These are phyloP conservation scores for Monotropa hypopitys DNA, from an alignment of 179 eudicot genomes.

Conservation along the genomic window DNA sequence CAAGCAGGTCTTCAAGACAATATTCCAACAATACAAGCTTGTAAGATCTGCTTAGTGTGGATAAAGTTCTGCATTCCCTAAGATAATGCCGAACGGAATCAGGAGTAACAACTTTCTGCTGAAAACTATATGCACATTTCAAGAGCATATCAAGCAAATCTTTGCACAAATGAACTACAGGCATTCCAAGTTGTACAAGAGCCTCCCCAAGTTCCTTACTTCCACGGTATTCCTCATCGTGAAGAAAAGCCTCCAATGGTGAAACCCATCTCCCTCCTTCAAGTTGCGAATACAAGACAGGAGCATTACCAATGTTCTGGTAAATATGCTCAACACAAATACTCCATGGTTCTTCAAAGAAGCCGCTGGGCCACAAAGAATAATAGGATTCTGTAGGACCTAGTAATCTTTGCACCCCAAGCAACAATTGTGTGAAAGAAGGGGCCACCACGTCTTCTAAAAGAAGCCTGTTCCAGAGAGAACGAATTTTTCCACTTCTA, in stretches of 20 bases:
- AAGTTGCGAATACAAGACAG: slow-evolving; percentile 59
- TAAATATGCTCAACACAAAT: slow-evolving; percentile 67
- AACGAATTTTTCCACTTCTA: slow-evolving; percentile 93
- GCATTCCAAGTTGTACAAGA: slow-evolving; percentile 70
- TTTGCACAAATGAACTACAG: slow-evolving; percentile 66
- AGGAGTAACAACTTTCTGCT: slow-evolving; percentile 74
- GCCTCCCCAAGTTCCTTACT: slow-evolving; percentile 62
- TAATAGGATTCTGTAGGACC: slow-evolving; percentile 66
- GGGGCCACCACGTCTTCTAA: slow-evolving; percentile 92
- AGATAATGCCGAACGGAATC: slow-evolving; percentile 68
- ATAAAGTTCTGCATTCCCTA: slow-evolving; percentile 32
- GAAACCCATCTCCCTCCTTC: slow-evolving; percentile 86
- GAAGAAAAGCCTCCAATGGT: slow-evolving; percentile 74
- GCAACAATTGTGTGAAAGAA: slow-evolving; percentile 51
- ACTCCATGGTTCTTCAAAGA: slow-evolving; percentile 98
- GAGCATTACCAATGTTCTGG: slow-evolving; percentile 41
- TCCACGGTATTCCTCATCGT: slow-evolving; percentile 49
- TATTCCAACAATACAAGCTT: slow-evolving; percentile 81
- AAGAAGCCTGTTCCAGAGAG: slow-evolving; percentile 94
- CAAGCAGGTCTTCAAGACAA: slow-evolving; percentile 89
- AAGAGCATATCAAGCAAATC: slow-evolving; percentile 59
- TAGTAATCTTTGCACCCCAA: slow-evolving; percentile 46
- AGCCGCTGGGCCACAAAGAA: slow-evolving; percentile 82
- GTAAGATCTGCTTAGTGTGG: slow-evolving; percentile 35
- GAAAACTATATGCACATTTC: slow-evolving; percentile 31